Conservation (phyloP, 768 basidiomycete genomes). For the Postia placenta region DNA sequence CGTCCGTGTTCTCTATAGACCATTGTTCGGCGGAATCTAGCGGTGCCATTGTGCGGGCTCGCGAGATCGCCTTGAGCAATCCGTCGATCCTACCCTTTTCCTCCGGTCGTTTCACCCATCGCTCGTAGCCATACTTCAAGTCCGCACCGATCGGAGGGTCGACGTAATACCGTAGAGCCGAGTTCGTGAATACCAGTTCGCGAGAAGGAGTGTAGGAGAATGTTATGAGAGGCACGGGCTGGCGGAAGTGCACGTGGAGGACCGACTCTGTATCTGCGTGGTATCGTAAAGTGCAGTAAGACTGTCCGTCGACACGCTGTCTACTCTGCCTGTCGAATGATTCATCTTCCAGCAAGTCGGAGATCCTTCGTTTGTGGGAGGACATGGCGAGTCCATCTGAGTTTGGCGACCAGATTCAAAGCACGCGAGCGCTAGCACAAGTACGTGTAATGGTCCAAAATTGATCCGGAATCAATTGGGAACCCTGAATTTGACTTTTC, state of each 20-base stretch:
- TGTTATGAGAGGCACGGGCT: slow-evolving; percentile 59
- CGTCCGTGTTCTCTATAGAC: slow-evolving; percentile 40
- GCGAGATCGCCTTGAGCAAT: slow-evolving; percentile 53
- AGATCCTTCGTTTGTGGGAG: neutral
- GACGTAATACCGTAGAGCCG: slow-evolving; percentile 65
- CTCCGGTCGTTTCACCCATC: slow-evolving; percentile 64
- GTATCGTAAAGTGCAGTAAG: too few species aligned
- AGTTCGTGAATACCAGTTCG: slow-evolving; percentile 57
- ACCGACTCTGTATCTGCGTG: neutral
- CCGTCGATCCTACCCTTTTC: slow-evolving; percentile 62
- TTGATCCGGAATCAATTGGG: too few species aligned
- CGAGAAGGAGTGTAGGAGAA: slow-evolving; percentile 64
- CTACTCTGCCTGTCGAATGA: too few species aligned
- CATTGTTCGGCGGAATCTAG: too few species aligned
- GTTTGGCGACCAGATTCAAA: too few species aligned
- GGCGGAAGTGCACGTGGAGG: slow-evolving; percentile 47
- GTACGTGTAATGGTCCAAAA: too few species aligned
- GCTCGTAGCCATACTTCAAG: slow-evolving; percentile 65
- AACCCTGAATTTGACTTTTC: too few species aligned
- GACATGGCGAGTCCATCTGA: too few species aligned
- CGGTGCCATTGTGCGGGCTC: too few species aligned
- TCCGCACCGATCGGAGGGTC: slow-evolving; percentile 62
- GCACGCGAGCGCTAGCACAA: too few species aligned
- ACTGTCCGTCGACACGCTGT: too few species aligned
- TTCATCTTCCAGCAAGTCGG: neutral